Percentiles rank a stretch among this genome's conserved stretches.
Evolutionary conservation across 2,329 filamentous ascomycete species (phyloP).

Genomic region (Drechslerella coelobrocha): DNA sequence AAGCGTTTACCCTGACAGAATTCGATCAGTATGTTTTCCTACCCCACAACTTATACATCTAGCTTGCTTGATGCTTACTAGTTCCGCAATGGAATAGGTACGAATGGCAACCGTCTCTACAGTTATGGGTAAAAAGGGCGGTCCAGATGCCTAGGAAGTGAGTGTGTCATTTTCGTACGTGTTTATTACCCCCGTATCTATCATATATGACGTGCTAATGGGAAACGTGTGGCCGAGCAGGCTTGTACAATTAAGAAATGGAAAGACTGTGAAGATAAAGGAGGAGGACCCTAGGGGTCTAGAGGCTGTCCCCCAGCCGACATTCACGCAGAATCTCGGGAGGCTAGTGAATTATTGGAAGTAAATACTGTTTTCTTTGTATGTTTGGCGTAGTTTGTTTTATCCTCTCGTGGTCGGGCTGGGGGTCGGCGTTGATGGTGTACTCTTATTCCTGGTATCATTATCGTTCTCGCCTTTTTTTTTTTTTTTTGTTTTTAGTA

Average conservation of each 20-base stretch:
- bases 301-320: conserved; percentile 33
- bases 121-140: conserved; percentile 23
- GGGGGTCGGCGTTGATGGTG: neutral
- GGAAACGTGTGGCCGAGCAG: neutral
- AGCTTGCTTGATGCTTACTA: neutral
- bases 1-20: conserved; percentile 67
- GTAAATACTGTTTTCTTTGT: neutral
- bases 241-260: conserved; percentile 10
- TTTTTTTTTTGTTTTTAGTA: neutral
- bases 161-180: neutral
- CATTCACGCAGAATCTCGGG: conserved; percentile 15
- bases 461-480: neutral
- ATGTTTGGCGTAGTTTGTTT: neutral
- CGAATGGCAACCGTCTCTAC: conserved; percentile 31
- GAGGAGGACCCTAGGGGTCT: conserved; percentile 34
- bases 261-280: conserved; percentile 27
- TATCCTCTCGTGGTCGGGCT: neutral
- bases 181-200: neutral
- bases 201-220: neutral
- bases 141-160: conserved; percentile 10
- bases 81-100: neutral
- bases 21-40: conserved; percentile 61
- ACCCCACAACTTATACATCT: neutral
- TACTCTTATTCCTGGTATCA: neutral
- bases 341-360: conserved; percentile 28